Evolutionary conservation across 2,329 filamentous ascomycete genomes (phyloP).

Genomic region (Metarhizium brunneum): DNA sequence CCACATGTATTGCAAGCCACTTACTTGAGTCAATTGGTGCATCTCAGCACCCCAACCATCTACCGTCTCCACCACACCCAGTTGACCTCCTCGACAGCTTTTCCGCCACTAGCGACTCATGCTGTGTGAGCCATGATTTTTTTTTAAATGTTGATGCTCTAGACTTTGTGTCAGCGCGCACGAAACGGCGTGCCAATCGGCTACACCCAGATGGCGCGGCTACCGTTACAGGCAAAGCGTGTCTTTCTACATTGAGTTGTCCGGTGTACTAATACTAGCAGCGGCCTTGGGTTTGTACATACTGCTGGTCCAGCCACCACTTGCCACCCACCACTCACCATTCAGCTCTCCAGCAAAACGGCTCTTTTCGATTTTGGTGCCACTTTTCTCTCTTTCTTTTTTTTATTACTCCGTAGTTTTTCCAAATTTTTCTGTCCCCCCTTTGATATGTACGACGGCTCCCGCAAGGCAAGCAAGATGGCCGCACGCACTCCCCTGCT

Average conservation of each 20-base stretch:
- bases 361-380: neutral
- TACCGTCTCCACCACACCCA: neutral
- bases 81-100: neutral
- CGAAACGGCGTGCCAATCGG: no score
- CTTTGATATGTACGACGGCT: neutral
- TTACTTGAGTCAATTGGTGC: neutral
- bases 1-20: neutral
- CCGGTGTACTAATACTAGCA: no score
- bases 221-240: no score
- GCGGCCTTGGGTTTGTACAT: no score
- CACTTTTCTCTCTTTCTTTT: neutral
- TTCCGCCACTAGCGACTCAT: neutral
- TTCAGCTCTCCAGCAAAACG: neutral
- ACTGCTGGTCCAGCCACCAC: neutral
- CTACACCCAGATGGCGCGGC: no score
- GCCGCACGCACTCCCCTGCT: constrained; percentile 1
- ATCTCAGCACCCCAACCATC: neutral
- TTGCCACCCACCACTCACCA: no score
- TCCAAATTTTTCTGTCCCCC: no score
- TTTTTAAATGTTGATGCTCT: no score
- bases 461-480: neutral
- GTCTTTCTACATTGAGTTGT: no score
- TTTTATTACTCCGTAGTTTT: neutral
- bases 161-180: no score
- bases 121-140: neutral